phyloP scores from a whole-genome alignment of 2,329 filamentous ascomycete species.

The Alternaria infectoria region DNA sequence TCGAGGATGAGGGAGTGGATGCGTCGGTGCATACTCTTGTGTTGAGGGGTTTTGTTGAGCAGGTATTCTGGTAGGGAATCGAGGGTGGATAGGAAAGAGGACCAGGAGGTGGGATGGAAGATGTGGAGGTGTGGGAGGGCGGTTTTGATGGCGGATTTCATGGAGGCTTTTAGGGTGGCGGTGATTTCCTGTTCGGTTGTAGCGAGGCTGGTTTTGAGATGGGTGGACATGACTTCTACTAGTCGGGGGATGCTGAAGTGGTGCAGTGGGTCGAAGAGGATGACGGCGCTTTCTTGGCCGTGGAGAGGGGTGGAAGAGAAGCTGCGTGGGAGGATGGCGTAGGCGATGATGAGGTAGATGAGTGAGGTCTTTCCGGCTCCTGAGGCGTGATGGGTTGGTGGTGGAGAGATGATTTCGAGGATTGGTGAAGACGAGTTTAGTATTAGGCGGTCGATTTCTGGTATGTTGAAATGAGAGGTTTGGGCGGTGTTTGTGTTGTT shows the following conservation, averaged over 20 bases:
- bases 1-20: slow-evolving; percentile 62
- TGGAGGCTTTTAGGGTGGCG: slow-evolving; percentile 10
- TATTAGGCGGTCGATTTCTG: slow-evolving; percentile 53
- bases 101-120: slow-evolving; percentile 61
- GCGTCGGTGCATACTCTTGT: slow-evolving; percentile 55
- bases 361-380: slow-evolving; percentile 65
- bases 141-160: slow-evolving; percentile 40
- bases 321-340: slow-evolving; percentile 57
- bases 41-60: slow-evolving; percentile 52
- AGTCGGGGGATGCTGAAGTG: slow-evolving; percentile 61
- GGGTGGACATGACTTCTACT: slow-evolving; percentile 41
- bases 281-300: slow-evolving; percentile 54
- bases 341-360: slow-evolving; percentile 61
- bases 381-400: slow-evolving; percentile 42
- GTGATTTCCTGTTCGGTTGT: not conserved
- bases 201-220: slow-evolving; percentile 6
- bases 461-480: slow-evolving; percentile 49
- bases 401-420: slow-evolving; percentile 61
- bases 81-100: slow-evolving; percentile 59
- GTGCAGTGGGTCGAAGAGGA: slow-evolving; percentile 63
- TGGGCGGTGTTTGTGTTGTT: not conserved
- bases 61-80: slow-evolving; percentile 58
- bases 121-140: slow-evolving; percentile 64
- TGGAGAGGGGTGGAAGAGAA: slow-evolving; percentile 33
- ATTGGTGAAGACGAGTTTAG: slow-evolving; percentile 16